Base-by-base conservation (phyloP, 2,329 filamentous ascomycete species). In the Monilinia laxa region DNA sequence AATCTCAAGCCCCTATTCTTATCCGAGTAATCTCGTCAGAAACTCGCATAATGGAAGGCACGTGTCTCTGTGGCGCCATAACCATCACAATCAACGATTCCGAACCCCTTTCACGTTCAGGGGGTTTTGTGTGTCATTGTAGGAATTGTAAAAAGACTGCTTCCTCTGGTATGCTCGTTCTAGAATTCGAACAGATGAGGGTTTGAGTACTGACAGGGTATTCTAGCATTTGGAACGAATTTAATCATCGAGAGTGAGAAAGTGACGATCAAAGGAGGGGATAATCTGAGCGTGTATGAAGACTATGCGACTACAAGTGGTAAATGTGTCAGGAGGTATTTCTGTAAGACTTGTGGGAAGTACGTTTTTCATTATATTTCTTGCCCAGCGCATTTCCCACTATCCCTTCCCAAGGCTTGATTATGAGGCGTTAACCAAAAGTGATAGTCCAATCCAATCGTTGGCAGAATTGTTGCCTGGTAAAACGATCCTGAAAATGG, bases 71-170 rank as follows among this genome's bases (percentile, higher is more conserved):
- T 73, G 79, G 79, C 63, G 76, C 78, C 66, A 80, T 84, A 28
- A 79, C 74, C n/a, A 80, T 84, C 2, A 82, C 78, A 11, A 80
- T 84, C 71, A 77, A 77, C 67, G 82, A 83, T 68, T 69, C 71
- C 16, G 80, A 82, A 23, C 79, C 83, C 28, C 84, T 83, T 72
- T 49, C 31, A 3, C 77, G 76, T 14, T 75, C 76, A 45, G 74
- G 80, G 40, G 81, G 82, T 2, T 80, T 82, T 69, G 73, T 83
- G 10, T 84, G 82, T 73, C 80, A 84, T 69, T 84, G 83, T 73
- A 73, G 76, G 45, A 85, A 84, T 68, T 84, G 45, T 12, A 62
- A 3, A 7, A 62, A 62, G 31, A 62, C 58, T 35, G 58, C 58
- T 11, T 62, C 58, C 3, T 62, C 58, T 5, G 58, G 58, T 62